Evolutionary conservation across 129 eudicot genomes (phyloP).

Genomic region (Logfia minima): DNA sequence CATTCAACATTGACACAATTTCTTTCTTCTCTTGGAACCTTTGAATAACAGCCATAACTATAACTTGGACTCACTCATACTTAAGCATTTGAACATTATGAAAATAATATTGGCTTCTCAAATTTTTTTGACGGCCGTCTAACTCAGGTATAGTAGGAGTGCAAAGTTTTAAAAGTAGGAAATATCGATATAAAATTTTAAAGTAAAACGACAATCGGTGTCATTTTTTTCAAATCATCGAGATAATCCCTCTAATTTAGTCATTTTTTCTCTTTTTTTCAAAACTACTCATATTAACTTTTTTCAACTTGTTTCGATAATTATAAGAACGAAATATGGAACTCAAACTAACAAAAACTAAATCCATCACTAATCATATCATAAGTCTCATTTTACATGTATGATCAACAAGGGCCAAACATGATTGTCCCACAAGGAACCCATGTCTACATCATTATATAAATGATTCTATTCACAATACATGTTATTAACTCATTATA

Average conservation of each 20-base stretch:
- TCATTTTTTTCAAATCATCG: too few species aligned
- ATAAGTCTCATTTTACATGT: neutral
- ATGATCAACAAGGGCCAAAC: slow-evolving; percentile 3
- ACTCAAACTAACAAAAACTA: neutral
- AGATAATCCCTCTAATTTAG: too few species aligned
- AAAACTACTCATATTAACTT: too few species aligned
- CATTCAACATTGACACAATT: slow-evolving; percentile 30
- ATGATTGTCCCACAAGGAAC: slow-evolving; percentile 7
- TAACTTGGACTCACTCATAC: slow-evolving; percentile 27
- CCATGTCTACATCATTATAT: neutral
- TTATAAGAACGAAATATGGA: neutral
- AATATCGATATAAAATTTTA: too few species aligned
- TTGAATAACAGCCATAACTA: slow-evolving; percentile 30
- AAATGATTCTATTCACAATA: neutral
- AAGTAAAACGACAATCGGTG: too few species aligned
- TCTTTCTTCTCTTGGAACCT: slow-evolving; percentile 23
- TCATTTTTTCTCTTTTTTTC: too few species aligned
- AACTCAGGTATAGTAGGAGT: too few species aligned
- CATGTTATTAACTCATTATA: neutral
- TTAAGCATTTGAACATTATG: slow-evolving; percentile 2
- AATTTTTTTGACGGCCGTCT: neutral
- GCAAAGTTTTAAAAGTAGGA: too few species aligned
- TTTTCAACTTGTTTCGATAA: neutral
- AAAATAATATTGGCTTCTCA: neutral
- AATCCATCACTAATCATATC: slow-evolving; percentile 11